Percentiles rank a stretch among this genome's conserved stretches.
Conservation (phyloP, 2,329 filamentous ascomycete species). For the Conoideocrella luteorostrata region DNA sequence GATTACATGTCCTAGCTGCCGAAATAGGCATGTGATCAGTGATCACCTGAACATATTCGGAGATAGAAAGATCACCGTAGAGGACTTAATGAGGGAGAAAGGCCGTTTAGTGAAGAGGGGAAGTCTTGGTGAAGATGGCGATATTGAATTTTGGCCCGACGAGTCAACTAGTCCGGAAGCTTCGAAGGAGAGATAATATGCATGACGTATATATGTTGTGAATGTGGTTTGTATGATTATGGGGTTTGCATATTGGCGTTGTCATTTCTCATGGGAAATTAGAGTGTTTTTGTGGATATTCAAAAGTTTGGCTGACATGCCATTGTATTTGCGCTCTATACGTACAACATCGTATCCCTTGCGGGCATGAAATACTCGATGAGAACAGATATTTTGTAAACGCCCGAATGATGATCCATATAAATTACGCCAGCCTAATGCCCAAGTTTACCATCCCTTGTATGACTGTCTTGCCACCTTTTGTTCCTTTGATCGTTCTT, state of each 20-base stretch:
- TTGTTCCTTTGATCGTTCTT: conserved; percentile 69
- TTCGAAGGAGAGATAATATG: not conserved
- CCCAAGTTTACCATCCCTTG: conserved; percentile 36
- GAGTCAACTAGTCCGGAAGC: conserved; percentile 28
- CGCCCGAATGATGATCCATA: not conserved
- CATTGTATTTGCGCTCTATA: not conserved
- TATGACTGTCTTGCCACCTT: conserved; percentile 66
- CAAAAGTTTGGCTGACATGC: not conserved
- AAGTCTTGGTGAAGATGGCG: conserved; percentile 67
- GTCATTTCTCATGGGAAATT: too few species aligned
- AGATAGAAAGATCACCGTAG: conserved; percentile 61
- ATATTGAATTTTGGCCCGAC: conserved; percentile 89
- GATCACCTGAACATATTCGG: conserved; percentile 81
- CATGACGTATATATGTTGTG: not conserved
- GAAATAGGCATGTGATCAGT: conserved; percentile 82
- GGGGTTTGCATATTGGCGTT: not conserved
- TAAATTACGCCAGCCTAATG: conserved; percentile 22
- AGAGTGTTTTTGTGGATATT: not conserved
- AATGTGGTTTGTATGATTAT: not conserved
- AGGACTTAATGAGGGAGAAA: conserved; percentile 70
- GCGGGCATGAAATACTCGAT: not conserved
- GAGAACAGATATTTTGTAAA: not conserved
- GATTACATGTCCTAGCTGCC: conserved; percentile 80
- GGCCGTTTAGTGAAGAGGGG: conserved; percentile 70
- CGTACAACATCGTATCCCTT: not conserved